phyloP scores from a whole-genome alignment of 2,329 filamentous ascomycete genomes.

The Venturia aucupariae region DNA sequence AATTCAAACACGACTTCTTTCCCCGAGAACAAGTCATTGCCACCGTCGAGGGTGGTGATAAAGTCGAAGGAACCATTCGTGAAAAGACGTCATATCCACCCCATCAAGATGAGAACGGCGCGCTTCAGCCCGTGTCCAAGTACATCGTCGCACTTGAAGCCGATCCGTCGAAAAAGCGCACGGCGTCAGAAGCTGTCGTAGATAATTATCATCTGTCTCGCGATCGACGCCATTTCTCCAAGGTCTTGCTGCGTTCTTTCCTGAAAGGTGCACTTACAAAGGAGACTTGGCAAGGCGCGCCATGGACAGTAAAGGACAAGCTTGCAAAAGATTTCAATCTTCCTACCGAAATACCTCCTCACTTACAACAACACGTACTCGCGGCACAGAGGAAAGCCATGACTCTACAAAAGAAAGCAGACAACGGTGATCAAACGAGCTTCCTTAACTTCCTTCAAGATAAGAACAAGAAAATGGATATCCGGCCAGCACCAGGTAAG shows the following conservation, averaged over 20 bases:
- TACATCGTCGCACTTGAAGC: slow-evolving; percentile 60
- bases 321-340: slow-evolving; percentile 80
- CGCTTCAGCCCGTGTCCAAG: slow-evolving; percentile 58
- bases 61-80: slow-evolving; percentile 64
- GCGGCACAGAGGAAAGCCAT: slow-evolving; percentile 62
- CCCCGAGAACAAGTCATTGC: slow-evolving; percentile 78
- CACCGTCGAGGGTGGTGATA: slow-evolving; percentile 57
- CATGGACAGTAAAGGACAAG: slow-evolving; percentile 86
- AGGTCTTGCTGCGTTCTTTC: slow-evolving; percentile 85
- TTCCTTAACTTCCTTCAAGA: slow-evolving; percentile 44
- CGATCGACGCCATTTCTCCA: slow-evolving; percentile 87
- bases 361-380: slow-evolving; percentile 69
- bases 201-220: slow-evolving; percentile 65
- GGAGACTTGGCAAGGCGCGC: slow-evolving; percentile 91
- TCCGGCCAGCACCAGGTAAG: slow-evolving; percentile 58
- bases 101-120: slow-evolving; percentile 54
- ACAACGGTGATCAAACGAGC: slow-evolving; percentile 28
- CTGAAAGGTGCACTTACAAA: slow-evolving; percentile 90
- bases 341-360: slow-evolving; percentile 72
- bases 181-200: neutral
- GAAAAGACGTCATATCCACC: slow-evolving; percentile 73
- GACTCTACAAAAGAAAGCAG: slow-evolving; percentile 45
- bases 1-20: slow-evolving; percentile 86
- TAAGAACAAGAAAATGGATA: slow-evolving; percentile 34
- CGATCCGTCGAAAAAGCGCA: slow-evolving; percentile 9